Evolutionary conservation across 345 rosid species (phyloP).

Genomic region (Eucalyptus microcorys): DNA sequence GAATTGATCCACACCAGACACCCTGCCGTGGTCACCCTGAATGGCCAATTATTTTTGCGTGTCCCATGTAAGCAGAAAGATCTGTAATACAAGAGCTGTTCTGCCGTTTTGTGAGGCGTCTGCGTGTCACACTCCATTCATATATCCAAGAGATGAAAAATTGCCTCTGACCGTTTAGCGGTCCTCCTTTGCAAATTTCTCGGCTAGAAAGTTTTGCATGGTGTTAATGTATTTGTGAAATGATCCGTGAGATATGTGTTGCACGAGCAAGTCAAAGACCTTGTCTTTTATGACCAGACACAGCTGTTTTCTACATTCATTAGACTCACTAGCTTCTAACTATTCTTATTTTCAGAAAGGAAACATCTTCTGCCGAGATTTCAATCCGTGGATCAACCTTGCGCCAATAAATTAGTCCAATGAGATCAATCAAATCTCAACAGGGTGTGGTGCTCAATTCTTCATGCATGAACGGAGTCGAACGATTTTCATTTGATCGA

Average conservation of each 20-base stretch:
- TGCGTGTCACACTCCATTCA: not conserved
- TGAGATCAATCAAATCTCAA: not conserved
- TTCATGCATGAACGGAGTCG: not conserved
- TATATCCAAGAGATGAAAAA: not conserved
- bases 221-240: not conserved
- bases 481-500: not conserved
- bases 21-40: conserved; percentile 52
- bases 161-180: not conserved
- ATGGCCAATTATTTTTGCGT: conserved; percentile 51
- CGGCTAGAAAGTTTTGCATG: not conserved
- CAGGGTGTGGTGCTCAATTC: not conserved
- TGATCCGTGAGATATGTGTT: not conserved
- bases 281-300: not conserved
- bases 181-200: not conserved
- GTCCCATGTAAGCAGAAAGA: conserved; percentile 37
- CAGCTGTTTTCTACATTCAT: not conserved
- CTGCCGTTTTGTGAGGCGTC: not conserved
- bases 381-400: not conserved
- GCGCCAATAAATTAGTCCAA: not conserved
- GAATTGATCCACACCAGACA: conserved; percentile 54
- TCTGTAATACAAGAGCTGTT: not conserved
- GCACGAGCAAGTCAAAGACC: not conserved
- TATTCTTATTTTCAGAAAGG: not conserved
- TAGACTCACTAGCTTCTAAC: not conserved
- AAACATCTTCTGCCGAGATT: not conserved